These are phyloP conservation scores for Acanthamoeba pearcei DNA, from an alignment of 208 protist genomes.

Conservation along the genomic window DNA sequence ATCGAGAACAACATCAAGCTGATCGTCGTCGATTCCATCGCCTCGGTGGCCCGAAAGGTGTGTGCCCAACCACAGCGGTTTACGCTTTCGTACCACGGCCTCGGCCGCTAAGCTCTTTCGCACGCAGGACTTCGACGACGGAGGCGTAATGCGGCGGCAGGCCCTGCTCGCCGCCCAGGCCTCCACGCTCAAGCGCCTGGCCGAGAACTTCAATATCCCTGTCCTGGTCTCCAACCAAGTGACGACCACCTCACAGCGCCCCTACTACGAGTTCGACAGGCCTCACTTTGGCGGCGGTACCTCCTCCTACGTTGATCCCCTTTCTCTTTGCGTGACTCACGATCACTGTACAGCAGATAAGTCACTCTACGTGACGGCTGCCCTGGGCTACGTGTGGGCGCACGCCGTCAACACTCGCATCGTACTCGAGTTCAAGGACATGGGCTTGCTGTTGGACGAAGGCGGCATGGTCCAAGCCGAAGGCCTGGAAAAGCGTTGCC, in stretches of 20 bases:
- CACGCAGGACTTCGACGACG: slow-evolving; percentile 49
- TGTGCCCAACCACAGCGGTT: background rate
- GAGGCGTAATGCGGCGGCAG: background rate
- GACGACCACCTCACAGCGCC: slow-evolving; percentile 29
- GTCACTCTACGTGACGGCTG: slow-evolving; percentile 69
- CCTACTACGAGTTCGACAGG: slow-evolving; percentile 42
- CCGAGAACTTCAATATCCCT: slow-evolving; percentile 73
- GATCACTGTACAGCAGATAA: background rate
- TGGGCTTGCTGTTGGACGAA: background rate
- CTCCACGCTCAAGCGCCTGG: slow-evolving; percentile 43
- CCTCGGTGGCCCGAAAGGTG: slow-evolving; percentile 19
- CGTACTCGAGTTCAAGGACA: slow-evolving; percentile 72
- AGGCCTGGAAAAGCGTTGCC: slow-evolving; percentile 29
- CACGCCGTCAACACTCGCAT: slow-evolving; percentile 69
- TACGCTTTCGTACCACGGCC: no score
- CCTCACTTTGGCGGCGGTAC: background rate
- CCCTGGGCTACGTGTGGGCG: slow-evolving; percentile 62
- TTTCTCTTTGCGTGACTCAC: background rate
- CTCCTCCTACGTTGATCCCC: background rate
- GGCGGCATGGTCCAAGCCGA: background rate
- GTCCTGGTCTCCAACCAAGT: slow-evolving; percentile 69
- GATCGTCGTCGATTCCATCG: slow-evolving; percentile 52
- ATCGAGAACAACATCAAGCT: slow-evolving; percentile 64
- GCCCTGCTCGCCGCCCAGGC: slow-evolving; percentile 49
- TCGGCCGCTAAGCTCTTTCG: no score